Percentiles rank a stretch among this genome's conserved stretches.
These are phyloP conservation scores for Aurantiochytrium sp. DNA, from an alignment of 108 stramenopile species.

Conservation along the genomic window DNA sequence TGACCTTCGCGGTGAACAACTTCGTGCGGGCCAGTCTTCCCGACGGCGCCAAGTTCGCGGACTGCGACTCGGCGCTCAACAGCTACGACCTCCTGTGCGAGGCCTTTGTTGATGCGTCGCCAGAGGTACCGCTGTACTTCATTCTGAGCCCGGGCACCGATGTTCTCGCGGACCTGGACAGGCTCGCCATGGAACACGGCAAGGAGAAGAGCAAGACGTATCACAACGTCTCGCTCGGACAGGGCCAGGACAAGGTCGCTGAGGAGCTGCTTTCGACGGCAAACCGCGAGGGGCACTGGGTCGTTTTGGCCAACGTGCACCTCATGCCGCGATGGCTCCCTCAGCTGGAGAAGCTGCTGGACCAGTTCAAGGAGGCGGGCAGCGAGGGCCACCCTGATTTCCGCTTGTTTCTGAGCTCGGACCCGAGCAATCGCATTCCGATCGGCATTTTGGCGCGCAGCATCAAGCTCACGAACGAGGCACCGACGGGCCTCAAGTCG, in stretches of 20 bases:
- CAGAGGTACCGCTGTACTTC: constrained; percentile 81
- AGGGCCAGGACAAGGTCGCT: constrained; percentile 81
- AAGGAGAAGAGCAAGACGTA: constrained; percentile 74
- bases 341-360: constrained; percentile 81
- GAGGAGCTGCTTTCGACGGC: constrained; percentile 78
- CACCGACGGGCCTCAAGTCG: constrained; percentile 81
- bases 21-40: constrained; percentile 71
- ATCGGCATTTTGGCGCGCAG: constrained; percentile 81
- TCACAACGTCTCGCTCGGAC: constrained; percentile 87
- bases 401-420: constrained; percentile 76
- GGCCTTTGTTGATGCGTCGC: constrained; percentile 67
- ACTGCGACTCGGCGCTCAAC: constrained; percentile 76
- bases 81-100: constrained; percentile 72
- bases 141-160: constrained; percentile 83
- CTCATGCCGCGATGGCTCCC: constrained; percentile 81
- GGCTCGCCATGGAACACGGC: constrained; percentile 71
- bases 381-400: constrained; percentile 74
- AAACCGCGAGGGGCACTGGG: constrained; percentile 83
- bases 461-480: constrained; percentile 89
- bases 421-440: constrained; percentile 72
- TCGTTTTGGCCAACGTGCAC: constrained; percentile 84
- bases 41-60: constrained; percentile 69
- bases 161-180: constrained; percentile 78
- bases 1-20: constrained; percentile 67
- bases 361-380: constrained; percentile 62